Conservation (phyloP, 2,329 filamentous ascomycete genomes). For the Escovopsis weberi region DNA sequence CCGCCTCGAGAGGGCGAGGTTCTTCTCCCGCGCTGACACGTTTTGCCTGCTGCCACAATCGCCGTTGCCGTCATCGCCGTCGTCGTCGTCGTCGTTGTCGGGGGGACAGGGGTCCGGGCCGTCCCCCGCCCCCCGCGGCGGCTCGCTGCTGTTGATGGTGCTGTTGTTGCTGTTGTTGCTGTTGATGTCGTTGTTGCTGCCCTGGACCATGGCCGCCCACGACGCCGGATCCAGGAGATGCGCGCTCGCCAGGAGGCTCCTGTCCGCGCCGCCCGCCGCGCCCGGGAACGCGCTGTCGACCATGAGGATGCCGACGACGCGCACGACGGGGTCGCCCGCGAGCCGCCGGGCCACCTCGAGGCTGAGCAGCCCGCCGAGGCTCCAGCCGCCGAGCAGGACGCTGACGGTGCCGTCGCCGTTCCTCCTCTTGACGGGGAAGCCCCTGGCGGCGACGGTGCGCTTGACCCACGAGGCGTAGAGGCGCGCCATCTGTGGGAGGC, state of each 20-base stretch:
- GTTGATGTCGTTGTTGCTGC: not conserved
- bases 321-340: conserved; percentile 19
- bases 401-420: conserved; percentile 16
- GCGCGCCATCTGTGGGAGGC: conserved; percentile 38
- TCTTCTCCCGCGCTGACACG: conserved; percentile 18
- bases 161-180: not conserved
- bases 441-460: conserved; percentile 15
- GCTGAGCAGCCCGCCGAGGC: conserved; percentile 36
- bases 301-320: conserved; percentile 35
- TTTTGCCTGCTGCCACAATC: conserved; percentile 5
- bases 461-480: conserved; percentile 34
- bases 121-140: too few relatives aligned
- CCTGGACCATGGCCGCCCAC: not conserved
- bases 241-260: not conserved
- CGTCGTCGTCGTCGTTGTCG: not conserved
- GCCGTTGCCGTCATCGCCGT: conserved; percentile 6
- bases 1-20: conserved; percentile 19
- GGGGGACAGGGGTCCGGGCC: too few relatives aligned
- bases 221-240: not conserved
- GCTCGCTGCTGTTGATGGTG: not conserved
- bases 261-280: conserved; percentile 1
- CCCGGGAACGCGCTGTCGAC: conserved; percentile 31
- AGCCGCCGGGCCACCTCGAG: conserved; percentile 35
- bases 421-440: conserved; percentile 15
- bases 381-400: conserved; percentile 42